Evolutionary conservation across 1,284 basidiomycete species (phyloP), one percentile per base, ranked within the genome.

Genomic region (Pseudozyma thailandica): DNA sequence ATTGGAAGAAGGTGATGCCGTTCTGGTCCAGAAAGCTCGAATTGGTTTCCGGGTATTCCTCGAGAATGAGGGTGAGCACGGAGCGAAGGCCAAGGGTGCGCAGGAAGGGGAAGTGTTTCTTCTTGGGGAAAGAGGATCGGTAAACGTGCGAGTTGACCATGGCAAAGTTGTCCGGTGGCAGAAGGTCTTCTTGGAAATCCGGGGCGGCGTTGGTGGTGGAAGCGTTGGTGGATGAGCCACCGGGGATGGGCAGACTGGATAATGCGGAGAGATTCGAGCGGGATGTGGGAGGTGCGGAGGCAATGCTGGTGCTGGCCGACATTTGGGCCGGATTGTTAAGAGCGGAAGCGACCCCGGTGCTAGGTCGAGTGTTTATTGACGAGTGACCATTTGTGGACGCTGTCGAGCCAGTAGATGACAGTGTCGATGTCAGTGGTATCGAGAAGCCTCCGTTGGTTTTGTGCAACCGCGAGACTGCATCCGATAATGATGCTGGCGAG

Each of bases 31-130:
- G 72, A 47, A 84, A 87, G n/a, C 84, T 79, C 6, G 84, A 76
- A 65, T 87, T 87, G 35, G 84, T 84, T 48, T 85, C 84, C 1
- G 87, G 86, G 50, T 88, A 88, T 44, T 87, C 85, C 68, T 87
- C 87, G 47, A 86, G 80, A 28, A 87, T 86, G 16, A 87, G 79
- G 9, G 71, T 77, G 31, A 88, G 77, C n/a, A 88, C 86, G 30
- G 85, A 87, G 60, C 86, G 86, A 18, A 88, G 75, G 39, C 84
- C 81, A 43, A 88, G 79, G 20, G 84, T 85, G 64, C 85, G 83
- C 59, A 88, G 80, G 68, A 87, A 88, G 30, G 83, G 79, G 68
- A 87, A 88, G 72, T 87, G 85, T 60, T 85, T 83, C 72, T 84
- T 84, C 58, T 85, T 85, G 10, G 87, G 87, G 61, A 87, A 87